Evolutionary conservation across 768 basidiomycete genomes (phyloP), one percentile per base, ranked within the genome.

Genomic region (Termitomyces sp.): DNA sequence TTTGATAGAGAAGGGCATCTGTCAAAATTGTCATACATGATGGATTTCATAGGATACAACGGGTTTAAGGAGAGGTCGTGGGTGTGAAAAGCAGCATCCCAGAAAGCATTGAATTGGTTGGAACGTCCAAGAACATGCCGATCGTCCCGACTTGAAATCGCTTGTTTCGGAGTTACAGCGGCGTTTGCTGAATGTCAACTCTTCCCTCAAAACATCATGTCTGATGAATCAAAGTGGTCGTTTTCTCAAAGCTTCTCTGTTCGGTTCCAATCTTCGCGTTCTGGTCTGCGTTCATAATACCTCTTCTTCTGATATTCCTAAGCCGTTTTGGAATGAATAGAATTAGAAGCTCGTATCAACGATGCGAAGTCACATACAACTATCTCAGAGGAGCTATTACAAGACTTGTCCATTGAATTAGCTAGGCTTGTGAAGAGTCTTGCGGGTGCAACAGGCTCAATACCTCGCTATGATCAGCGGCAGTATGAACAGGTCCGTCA

Each of bases 381-480:
- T n/a, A 53, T 72, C 8, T 50, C 69, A n/a, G 59, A 68, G 31
- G 74, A 75, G n/a, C 63, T 58, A 14, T 41, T 84, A 3, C 75
- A 79, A 54, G 71, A 67, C 17, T 60, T 87, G 8, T 71, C 82
- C 3, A 58, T 73, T 9, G 80, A 81, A 42, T 67, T 86, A 19
- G 78, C 84, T 3, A 81, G 79, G 57, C 68, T 90, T 44, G 75
- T 81, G 44, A 91, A 85, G 63, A 74, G 73, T 23, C 75, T 92
- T 17, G 73, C 77, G 6, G 86, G 85, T 65, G 88, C 85, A 5
- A 82, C 80, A 9, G 78, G 78, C 7, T 82, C 78, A 56, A 71
- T 93, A 45, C 86, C 89, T 4, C 73, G 78, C 40, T 90, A 89
- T 64, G 88, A 91, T 68, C 89, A 87, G 64, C 78, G 85, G 53